Percentiles rank a stretch among this genome's conserved stretches.
Evolutionary conservation across 2,329 filamentous ascomycete genomes (phyloP).

Genomic region (Fusarium oligoseptatum): DNA sequence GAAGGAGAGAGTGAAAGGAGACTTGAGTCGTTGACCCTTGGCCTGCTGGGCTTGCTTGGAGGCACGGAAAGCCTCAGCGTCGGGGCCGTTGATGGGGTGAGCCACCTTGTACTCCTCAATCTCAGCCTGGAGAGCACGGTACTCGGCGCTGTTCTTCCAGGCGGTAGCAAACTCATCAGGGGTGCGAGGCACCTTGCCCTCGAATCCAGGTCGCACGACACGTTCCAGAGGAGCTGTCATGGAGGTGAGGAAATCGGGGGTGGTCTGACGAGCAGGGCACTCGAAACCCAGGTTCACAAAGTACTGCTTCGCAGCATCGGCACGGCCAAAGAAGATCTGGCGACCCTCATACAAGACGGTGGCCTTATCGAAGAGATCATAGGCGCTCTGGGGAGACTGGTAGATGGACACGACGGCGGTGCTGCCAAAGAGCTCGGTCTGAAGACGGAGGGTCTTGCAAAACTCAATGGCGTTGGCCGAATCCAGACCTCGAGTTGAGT

Average conservation of each 20-base stretch:
- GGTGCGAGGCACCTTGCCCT: conserved; percentile 68
- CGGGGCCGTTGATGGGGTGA: conserved; percentile 68
- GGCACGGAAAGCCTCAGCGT: conserved; percentile 69
- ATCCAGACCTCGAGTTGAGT: conserved; percentile 80
- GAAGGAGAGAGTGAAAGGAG: conserved; percentile 87
- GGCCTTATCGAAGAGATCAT: conserved; percentile 74
- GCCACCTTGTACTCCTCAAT: conserved; percentile 67
- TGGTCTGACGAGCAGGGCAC: conserved; percentile 75
- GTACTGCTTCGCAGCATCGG: conserved; percentile 72
- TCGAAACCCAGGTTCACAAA: conserved; percentile 77
- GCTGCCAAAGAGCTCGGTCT: conserved; percentile 75
- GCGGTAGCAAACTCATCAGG: conserved; percentile 71
- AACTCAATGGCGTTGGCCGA: conserved; percentile 83
- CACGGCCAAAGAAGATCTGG: conserved; percentile 73
- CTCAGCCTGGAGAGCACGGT: conserved; percentile 64
- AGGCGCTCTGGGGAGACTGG: conserved; percentile 74
- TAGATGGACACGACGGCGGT: conserved; percentile 81
- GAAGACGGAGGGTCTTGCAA: conserved; percentile 76
- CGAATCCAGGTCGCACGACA: conserved; percentile 66
- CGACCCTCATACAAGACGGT: conserved; percentile 70
- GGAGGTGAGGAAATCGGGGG: conserved; percentile 79
- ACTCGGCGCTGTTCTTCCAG: conserved; percentile 69
- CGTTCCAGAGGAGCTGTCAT: conserved; percentile 74
- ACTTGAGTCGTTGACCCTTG: conserved; percentile 72
- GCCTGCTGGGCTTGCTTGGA: conserved; percentile 68